Evolutionary conservation across 2,329 filamentous ascomycete species (phyloP), one percentile per base, ranked within the genome.

Genomic region (Botryotinia convoluta): DNA sequence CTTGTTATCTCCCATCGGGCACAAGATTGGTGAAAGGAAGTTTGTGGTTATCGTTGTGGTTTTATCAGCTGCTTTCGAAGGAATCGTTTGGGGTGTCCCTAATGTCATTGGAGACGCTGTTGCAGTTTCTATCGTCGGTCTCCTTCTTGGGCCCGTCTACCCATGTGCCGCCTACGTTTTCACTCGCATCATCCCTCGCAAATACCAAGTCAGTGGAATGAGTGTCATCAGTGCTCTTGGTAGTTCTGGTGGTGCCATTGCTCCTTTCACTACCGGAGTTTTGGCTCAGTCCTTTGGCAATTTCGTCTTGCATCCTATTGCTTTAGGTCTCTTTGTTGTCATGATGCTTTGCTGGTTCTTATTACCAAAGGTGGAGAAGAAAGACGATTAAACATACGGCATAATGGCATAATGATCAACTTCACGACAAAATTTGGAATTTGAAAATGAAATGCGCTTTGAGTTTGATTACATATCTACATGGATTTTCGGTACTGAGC

Each of bases 31-130:
- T 69, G 92, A 95, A 83, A 91, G 89, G 79, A 80, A 81, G 9
- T 92, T 91, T 75, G 92, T 95, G 1, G 88, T 91, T 76, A 82
- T 83, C 4, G 85, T 93, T 54, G 86, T 89, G 0, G 77, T 85
- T 9, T 91, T 90, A 4, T 88, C 91, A 0, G 84, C 89, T 5
- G 83, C 87, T 0, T 92, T 95, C 76, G 88, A 96, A 82, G 81
- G 94, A n/a, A 84, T 96, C 39, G 90, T 93, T 16, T 96, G 93
- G 93, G 83, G 89, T 45, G 87, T 95, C 39, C 93, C 92, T 1
- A 93, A 93, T 79, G 84, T 95, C n/a, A 84, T 93, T 45, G 90
- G 90, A 22, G 87, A 92, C 76, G 89, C 90, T 29, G 90, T 92
- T 1, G 87, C 89, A 4, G 87, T 93, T 5, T 84, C 89, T 81